Evolutionary conservation across 305 asterid genomes (phyloP), one percentile per base, ranked within the genome.

Genomic region (Fraxinus floribunda): DNA sequence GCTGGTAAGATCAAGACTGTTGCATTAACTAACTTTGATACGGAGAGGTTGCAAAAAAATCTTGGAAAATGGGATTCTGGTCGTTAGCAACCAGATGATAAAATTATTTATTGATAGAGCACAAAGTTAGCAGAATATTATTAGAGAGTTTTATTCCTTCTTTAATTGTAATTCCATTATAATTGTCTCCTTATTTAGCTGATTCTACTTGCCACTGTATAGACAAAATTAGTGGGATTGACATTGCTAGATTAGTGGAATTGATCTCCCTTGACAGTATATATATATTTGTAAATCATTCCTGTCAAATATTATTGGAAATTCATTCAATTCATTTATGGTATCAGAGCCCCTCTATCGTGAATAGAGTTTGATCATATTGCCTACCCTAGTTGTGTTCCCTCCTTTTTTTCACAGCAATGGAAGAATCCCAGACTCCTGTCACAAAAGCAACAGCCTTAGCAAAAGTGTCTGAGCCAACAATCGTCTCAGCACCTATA

Each of bases 1-100:
- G 91, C 94, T 93, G 97, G 98, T 85, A 94, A 92, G 90, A 95
- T 95, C 82, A 94, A 94, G 96, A 94, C 99, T 7, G 88, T 95
- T 76, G 99, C 99, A 81, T 84, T 95, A 88, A 95, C 99, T 79
- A 95, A 95, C 89, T 94, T 95, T 55, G 99, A 95, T 73, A 93
- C 98, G 9, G 9, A 86, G 80, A 91, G 98, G 90, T 83, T 95
- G 84, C 83, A 86, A 77, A 94, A 89, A 87, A 94, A 35, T 95
- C 80, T 88, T 95, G 85, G 98, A 94, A 87, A 94, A 94, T 83
- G 99, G 87, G 70, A 94, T 95, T 75, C 97, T 98, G 0, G 91
- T 95, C 24, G 99, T 95, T 22, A 95, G 99, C 91, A 95, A 95
- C 85, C 99, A 95, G 92, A 98, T 90, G 75, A 79, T 29, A 10